Conservation (phyloP, 352 stramenopile genomes). For the Phytophthora ohioensis region DNA sequence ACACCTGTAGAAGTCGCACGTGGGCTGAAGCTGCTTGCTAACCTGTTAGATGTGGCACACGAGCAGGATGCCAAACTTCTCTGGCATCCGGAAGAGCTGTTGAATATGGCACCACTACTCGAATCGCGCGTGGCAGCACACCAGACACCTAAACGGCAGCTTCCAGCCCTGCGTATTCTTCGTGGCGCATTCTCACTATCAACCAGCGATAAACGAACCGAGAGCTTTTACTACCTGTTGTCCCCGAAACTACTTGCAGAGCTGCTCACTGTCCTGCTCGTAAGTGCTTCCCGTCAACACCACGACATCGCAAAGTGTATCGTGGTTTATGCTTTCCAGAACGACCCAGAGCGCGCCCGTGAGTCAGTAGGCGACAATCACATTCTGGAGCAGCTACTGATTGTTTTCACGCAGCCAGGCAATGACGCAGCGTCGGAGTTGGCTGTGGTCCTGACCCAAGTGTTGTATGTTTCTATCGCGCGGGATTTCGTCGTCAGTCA, state of each 20-base stretch:
- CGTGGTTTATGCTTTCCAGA: constrained; percentile 62
- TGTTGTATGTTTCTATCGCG: constrained; percentile 60
- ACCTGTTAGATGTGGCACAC: constrained; percentile 48
- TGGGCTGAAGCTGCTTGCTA: constrained; percentile 59
- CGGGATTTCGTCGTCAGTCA: constrained; percentile 58
- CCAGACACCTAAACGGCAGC: constrained; percentile 52
- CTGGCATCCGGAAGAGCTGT: constrained; percentile 47
- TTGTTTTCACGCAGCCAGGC: constrained; percentile 64
- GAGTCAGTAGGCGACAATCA: constrained; percentile 62
- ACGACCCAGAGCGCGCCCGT: constrained; percentile 45
- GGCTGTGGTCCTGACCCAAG: constrained; percentile 54
- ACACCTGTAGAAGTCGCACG: constrained; percentile 24
- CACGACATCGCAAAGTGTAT: constrained; percentile 49
- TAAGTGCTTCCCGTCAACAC: constrained; percentile 55
- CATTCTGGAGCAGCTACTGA: constrained; percentile 74
- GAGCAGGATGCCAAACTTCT: constrained; percentile 23
- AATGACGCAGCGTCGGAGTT: constrained; percentile 34
- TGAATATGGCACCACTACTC: constrained; percentile 39
- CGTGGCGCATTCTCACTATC: constrained; percentile 42
- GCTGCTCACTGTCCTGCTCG: constrained; percentile 71
- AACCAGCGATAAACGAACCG: constrained; percentile 1
- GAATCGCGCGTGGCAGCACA: constrained; percentile 42
- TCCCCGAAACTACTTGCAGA: constrained; percentile 63
- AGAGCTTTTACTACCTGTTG: constrained; percentile 55
- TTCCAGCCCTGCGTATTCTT: constrained; percentile 52